Base-by-base conservation (phyloP, 2,329 filamentous ascomycete species). In the Fusarium sp. region DNA sequence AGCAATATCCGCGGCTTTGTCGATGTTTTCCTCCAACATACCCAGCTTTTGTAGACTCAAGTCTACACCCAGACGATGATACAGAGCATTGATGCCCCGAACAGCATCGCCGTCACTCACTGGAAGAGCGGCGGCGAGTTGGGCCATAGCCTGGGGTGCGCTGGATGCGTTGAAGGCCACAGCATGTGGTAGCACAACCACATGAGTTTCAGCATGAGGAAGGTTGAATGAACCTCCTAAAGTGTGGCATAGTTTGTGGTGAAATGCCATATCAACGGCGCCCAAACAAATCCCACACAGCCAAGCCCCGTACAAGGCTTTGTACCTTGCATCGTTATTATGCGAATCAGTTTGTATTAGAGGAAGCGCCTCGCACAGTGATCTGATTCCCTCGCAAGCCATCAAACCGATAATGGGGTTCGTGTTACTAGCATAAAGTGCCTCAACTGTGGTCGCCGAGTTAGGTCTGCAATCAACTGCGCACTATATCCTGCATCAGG, bases 231-330 rank as follows among this genome's bases (percentile, higher is more conserved):
- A 86, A 9, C 89, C 89, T 24, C 88, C 89, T 2, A 91, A 81
- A 0, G 86, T 87, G 74, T 91, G 89, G 78, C 88, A 91, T 5
- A 92, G 83, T 75, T 91, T 92, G 77, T 91, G 89, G 73, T 91
- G 90, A 17, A 91, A 82, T 4, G 87, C 84, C 87, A 91, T 91
- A 57, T 84, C 84, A 5, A 88, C 86, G 59, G 81, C 85, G 8
- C 88, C 88, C 1, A 91, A 81, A 69, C 87, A 89, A 31, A 82
- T 84, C 28, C 87, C 88, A 70, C 88, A 91, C 1, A 91, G 84
- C 88, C 88, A 91, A 38, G 89, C 88, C 22, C 88, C 89, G 72
- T 90, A 90, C 2, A 87, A 82, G 15, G 88, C 88, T 4, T 54
- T 31, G 4, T 46, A 63, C 18, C 64, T 54, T 4, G 66, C 45